A percentile compares a stretch with the other conserved stretches of the same genome.
Conservation (phyloP, 2,329 filamentous ascomycete species). For the Cercospora zeina region DNA sequence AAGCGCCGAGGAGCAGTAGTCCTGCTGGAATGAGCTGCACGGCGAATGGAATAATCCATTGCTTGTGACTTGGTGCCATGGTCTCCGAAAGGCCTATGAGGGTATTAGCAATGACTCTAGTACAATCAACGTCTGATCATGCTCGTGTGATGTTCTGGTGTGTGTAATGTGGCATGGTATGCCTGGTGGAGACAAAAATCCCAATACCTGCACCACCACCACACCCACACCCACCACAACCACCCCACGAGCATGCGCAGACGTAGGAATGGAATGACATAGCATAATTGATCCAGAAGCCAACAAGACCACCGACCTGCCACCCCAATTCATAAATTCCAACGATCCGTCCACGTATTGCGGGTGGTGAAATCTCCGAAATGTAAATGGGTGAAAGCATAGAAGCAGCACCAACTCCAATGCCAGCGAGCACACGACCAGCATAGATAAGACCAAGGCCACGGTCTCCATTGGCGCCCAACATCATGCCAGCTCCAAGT, state of each 20-base stretch:
- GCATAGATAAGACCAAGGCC: constrained; percentile 63
- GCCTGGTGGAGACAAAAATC: too few relatives aligned
- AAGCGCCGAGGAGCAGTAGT: constrained; percentile 51
- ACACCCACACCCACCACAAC: too few relatives aligned
- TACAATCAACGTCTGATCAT: too few relatives aligned
- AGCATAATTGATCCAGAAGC: constrained; percentile 54
- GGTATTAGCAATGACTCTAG: too few relatives aligned
- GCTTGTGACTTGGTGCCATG: constrained; percentile 46
- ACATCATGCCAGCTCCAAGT: constrained; percentile 70
- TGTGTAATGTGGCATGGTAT: too few relatives aligned
- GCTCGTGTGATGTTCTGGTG: too few relatives aligned
- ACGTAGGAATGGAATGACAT: constrained; percentile 29
- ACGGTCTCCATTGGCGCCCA: constrained; percentile 62
- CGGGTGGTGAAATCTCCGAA: constrained; percentile 58
- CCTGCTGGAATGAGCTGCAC: constrained; percentile 68
- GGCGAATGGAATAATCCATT: constrained; percentile 56
- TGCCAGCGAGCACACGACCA: constrained; percentile 59
- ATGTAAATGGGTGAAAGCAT: constrained; percentile 63
- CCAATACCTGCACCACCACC: too few relatives aligned
- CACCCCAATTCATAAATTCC: constrained; percentile 59
- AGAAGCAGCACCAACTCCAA: constrained; percentile 58
- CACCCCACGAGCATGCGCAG: too few relatives aligned
- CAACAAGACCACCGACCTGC: constrained; percentile 54
- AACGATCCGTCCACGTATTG: constrained; percentile 60
- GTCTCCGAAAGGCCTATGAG: constrained; percentile 35